phyloP scores from a whole-genome alignment of 768 basidiomycete species.

The Pholiota molesta region DNA sequence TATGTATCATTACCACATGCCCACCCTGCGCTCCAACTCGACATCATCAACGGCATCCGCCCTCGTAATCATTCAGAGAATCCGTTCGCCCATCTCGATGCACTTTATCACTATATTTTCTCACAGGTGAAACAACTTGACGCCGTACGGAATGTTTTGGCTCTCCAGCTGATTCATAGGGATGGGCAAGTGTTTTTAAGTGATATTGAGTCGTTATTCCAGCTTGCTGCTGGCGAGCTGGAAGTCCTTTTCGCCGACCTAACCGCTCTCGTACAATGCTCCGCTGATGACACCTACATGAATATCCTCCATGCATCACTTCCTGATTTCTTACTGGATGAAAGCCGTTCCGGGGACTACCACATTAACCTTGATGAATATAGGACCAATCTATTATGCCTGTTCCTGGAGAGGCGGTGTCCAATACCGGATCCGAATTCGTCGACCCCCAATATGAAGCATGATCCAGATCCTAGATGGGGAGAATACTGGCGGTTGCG shows the following conservation, averaged over 20 bases:
- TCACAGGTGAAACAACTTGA: background rate
- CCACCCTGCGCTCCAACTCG: background rate
- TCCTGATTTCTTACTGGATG: background rate
- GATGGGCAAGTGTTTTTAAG: too few relatives aligned
- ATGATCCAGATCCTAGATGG: too few relatives aligned
- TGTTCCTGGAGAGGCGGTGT: background rate
- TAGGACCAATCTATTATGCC: background rate
- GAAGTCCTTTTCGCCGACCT: too few relatives aligned
- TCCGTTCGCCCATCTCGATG: slow-evolving; percentile 8
- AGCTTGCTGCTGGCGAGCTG: background rate
- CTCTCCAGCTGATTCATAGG: background rate
- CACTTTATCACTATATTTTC: too few relatives aligned
- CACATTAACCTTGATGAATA: background rate
- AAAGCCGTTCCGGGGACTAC: background rate
- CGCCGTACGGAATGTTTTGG: background rate
- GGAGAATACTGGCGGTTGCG: too few relatives aligned
- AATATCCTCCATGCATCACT: slow-evolving; percentile 1
- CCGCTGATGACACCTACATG: background rate
- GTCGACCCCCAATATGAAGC: too few relatives aligned
- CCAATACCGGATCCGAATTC: too few relatives aligned
- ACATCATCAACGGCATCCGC: background rate
- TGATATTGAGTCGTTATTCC: background rate
- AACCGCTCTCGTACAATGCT: background rate
- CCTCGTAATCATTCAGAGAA: background rate
- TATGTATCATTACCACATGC: slow-evolving; percentile 1